Conservation (phyloP, 2,329 filamentous ascomycete genomes). For the Byssochlamys sp. region DNA sequence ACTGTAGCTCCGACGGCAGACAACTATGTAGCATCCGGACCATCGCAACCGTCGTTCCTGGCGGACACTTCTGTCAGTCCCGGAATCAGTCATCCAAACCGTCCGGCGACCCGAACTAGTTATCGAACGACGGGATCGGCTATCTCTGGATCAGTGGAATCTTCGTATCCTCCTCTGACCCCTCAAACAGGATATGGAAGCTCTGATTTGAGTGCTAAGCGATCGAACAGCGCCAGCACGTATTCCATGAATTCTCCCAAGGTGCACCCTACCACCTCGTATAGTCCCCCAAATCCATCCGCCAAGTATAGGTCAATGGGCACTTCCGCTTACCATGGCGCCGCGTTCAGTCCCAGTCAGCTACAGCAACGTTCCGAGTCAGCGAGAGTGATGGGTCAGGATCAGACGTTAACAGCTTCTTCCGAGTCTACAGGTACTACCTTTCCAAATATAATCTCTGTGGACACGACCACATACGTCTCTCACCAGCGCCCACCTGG, state of each 20-base stretch:
- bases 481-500: slow-evolving; percentile 10
- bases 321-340: slow-evolving; percentile 4
- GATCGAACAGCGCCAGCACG: slow-evolving; percentile 18
- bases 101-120: neutral
- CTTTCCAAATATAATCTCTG: slow-evolving; percentile 8
- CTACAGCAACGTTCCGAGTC: slow-evolving; percentile 9
- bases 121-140: neutral
- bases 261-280: slow-evolving; percentile 16
- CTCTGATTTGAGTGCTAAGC: slow-evolving; percentile 17
- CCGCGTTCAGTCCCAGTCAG: slow-evolving; percentile 10
- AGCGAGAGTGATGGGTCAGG: neutral
- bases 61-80: neutral
- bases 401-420: slow-evolving; percentile 7
- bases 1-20: slow-evolving; percentile 6
- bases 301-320: slow-evolving; percentile 9
- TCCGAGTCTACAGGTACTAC: slow-evolving; percentile 12
- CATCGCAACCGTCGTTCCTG: neutral
- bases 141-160: slow-evolving; percentile 21
- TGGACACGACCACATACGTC: slow-evolving; percentile 9
- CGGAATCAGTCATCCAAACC: neutral
- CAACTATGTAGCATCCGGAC: neutral
- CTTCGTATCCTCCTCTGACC: slow-evolving; percentile 17
- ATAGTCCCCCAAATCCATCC: slow-evolving; percentile 16
- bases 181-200: slow-evolving; percentile 14
- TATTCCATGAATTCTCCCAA: slow-evolving; percentile 20